Evolutionary conservation across 306 rosid genomes (phyloP), one percentile per base, ranked within the genome.

Genomic region (Cucurbita pepo): DNA sequence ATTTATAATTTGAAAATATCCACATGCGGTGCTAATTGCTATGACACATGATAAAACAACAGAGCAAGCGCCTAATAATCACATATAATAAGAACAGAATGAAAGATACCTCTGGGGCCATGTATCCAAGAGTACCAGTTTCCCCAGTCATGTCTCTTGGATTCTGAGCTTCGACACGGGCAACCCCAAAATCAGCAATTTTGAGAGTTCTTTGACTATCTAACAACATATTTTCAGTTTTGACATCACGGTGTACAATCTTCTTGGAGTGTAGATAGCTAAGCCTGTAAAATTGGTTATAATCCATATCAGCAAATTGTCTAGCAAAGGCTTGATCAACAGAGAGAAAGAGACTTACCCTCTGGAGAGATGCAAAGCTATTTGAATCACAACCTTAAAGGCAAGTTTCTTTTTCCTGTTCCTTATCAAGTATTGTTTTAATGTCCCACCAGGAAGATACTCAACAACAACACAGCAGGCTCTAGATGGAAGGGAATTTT

Each of bases 71-170:
- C 73, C 8, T 4, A 22, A 47, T 14, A 8, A 25, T 14, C 55
- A 25, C 56, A 8, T 67, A 34, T 67, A 47, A 13, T 19, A 65
- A 55, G 65, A 53, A 37, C 7, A 56, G 11, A 72, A 41, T 4
- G 54, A 41, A 56, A 41, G 41, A 52, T 85, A 88, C 94, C 94
- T 86, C 94, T 18, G 94, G 94, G 10, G 94, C 94, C 94, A 88
- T 88, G 77, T 88, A 88, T 65, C 94, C 94, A 57, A 88, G 88
- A 75, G 94, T 88, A 52, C 90, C 94, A n/a, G 94, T 88, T 86
- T 86, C 94, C 22, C 94, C 94, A 43, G 94, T 88, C 94, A 88
- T 88, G 60, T 88, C 94, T 57, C 87, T 84, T 0, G 94, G 90
- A 84, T 88, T 88, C 11, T 81, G 88, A 72, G 94, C 94, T 79